phyloP scores from a whole-genome alignment of 2,329 filamentous ascomycete genomes.

The Xylaria sp. region DNA sequence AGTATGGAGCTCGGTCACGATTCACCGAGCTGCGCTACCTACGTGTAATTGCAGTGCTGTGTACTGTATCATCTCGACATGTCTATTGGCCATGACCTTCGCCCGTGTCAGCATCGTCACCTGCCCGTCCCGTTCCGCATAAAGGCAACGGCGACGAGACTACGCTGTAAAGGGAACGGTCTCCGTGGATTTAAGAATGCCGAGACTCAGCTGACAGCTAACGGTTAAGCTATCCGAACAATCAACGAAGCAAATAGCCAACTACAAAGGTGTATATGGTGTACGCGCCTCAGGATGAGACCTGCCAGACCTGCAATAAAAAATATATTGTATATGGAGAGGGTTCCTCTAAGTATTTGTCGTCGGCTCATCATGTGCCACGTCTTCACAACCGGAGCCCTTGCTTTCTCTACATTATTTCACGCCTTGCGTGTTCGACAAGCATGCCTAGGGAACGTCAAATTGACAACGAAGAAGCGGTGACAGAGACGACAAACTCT shows the following conservation, averaged over 20 bases:
- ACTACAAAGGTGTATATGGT: neutral
- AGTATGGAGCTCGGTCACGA: conserved; percentile 26
- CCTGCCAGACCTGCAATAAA: too few species aligned
- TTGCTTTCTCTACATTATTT: neutral
- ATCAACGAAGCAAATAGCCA: neutral
- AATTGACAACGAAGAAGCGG: conserved; percentile 7
- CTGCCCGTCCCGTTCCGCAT: neutral
- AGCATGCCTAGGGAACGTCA: neutral
- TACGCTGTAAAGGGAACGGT: neutral
- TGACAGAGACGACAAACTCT: conserved; percentile 4
- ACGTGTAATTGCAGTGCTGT: neutral
- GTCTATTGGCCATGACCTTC: conserved; percentile 4
- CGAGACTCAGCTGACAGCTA: conserved; percentile 25
- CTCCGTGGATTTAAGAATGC: conserved; percentile 14
- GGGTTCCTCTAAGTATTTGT: neutral
- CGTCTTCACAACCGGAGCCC: conserved; percentile 1
- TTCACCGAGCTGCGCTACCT: conserved; percentile 20
- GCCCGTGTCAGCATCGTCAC: conserved; percentile 6
- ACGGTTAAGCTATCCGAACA: conserved; percentile 17
- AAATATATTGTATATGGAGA: neutral
- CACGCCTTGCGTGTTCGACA: neutral
- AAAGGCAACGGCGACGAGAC: neutral
- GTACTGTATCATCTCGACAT: neutral
- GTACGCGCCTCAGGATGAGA: neutral
- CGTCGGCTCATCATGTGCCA: conserved; percentile 16